Evolutionary conservation across 2,329 filamentous ascomycete species (phyloP), one percentile per base, ranked within the genome.

Genomic region (Monosporascus sp.): DNA sequence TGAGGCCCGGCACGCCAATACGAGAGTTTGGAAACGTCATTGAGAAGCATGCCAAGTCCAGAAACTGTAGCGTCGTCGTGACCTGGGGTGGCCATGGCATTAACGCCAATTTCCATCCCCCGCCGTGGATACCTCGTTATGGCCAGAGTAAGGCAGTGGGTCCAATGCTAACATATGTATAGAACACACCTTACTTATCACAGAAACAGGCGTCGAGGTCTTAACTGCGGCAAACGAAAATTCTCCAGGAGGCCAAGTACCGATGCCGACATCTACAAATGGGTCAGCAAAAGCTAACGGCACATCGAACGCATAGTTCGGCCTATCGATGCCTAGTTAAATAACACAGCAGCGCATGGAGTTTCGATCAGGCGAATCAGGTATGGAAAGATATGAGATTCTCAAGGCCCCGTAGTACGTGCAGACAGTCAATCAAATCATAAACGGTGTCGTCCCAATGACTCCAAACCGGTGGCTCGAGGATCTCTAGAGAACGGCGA

Each of bases 1-100:
- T 96, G 54, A 96, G 96, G 74, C 92, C 93, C 0, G 93, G 93
- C 48, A 90, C 90, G 61, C 81, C 93, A 41, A 91, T 96, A 77
- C 83, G 90, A 56, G 90, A 96, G 41, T 93, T 92, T 55, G 93
- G 93, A 53, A 92, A 92, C 66, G 84, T 89, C 45, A 97, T 97
- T 60, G 92, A 97, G 74, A 93, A 94, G 74, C 84, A 90, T 62
- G 91, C 93, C 59, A 96, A 96, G 76, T 77, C 78, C 59, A 81
- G 83, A 59, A 80, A 84, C 64, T 96, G 91, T 76, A 90, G 87
- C 62, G 90, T 96, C 36, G 90, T 97, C 67, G 88, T 90, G 70
- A 92, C 89, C 3, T 97, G 97, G 70, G 96, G 92, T 65, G 93
- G 93, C 22, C 93, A 97, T 68, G 92, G 92, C 55, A 88, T 97